Conservation (phyloP, 2,329 filamentous ascomycete species). For the Trichoderma sp. region DNA sequence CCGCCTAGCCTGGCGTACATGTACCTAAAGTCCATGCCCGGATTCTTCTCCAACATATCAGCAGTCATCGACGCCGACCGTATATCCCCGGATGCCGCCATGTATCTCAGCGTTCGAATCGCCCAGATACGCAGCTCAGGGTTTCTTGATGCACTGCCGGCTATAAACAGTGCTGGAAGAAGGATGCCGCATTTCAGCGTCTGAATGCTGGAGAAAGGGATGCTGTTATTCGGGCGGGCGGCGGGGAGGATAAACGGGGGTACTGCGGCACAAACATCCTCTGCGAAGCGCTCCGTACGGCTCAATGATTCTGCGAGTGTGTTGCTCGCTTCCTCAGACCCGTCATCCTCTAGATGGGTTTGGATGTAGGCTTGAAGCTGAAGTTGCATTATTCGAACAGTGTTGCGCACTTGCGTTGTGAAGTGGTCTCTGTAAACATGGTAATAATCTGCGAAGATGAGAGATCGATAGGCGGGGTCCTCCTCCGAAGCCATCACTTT, state of each 20-base stretch:
- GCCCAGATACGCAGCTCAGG: slow-evolving; percentile 19
- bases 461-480: not conserved
- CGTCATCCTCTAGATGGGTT: not conserved
- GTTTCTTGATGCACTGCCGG: slow-evolving; percentile 20
- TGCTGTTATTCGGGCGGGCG: slow-evolving; percentile 9
- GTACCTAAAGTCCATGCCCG: slow-evolving; percentile 23
- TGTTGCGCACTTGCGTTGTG: slow-evolving; percentile 26
- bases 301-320: not conserved
- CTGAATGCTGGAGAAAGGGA: slow-evolving; percentile 24
- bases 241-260: slow-evolving; percentile 23
- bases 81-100: slow-evolving; percentile 23
- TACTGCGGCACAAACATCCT: slow-evolving; percentile 23
- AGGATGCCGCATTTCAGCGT: slow-evolving; percentile 24
- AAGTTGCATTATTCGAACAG: slow-evolving; percentile 24
- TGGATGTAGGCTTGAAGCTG: slow-evolving; percentile 21
- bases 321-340: not conserved
- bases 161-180: slow-evolving; percentile 23
- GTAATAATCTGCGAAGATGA: slow-evolving; percentile 22
- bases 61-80: slow-evolving; percentile 20
- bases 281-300: slow-evolving; percentile 10
- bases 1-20: slow-evolving; percentile 28
- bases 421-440: slow-evolving; percentile 25
- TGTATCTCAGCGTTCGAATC: slow-evolving; percentile 17
- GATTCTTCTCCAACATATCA: slow-evolving; percentile 16
- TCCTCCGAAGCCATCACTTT: not conserved